Conservation (phyloP, 148 eudicot genomes). For the Arbutus unedo region DNA sequence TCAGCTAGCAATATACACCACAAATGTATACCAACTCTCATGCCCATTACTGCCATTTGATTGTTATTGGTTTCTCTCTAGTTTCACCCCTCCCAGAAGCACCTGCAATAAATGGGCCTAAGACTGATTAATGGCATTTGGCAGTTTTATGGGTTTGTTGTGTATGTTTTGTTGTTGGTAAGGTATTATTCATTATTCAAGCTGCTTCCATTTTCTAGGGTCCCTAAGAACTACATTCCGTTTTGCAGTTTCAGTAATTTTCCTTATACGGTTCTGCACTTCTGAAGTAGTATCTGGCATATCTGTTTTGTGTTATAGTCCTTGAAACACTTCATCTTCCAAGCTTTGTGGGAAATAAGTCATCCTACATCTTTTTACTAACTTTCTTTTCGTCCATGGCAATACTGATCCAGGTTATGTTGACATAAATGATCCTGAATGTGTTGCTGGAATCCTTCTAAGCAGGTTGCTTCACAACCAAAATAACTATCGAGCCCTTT, state of each 20-base stretch:
- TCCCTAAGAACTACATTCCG: background rate
- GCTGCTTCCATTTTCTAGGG: background rate
- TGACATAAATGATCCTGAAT: slow-evolving; percentile 24
- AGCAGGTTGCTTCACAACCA: slow-evolving; percentile 38
- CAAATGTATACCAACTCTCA: background rate
- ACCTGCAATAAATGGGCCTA: background rate
- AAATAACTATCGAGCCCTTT: background rate
- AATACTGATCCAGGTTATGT: slow-evolving; percentile 30
- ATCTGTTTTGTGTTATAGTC: background rate
- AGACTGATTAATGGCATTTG: background rate
- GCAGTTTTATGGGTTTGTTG: background rate
- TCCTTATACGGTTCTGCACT: background rate
- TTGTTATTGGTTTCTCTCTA: background rate
- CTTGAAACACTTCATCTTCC: background rate
- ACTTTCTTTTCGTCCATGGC: background rate
- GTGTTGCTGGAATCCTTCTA: slow-evolving; percentile 52
- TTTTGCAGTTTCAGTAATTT: background rate
- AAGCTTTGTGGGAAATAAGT: slow-evolving; percentile 1
- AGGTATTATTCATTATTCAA: background rate
- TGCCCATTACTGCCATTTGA: background rate
- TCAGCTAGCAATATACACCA: background rate
- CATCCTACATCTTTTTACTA: background rate
- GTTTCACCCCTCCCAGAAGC: background rate
- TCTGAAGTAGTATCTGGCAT: background rate
- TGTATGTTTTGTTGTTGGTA: background rate